Conservation (phyloP, 2,329 filamentous ascomycete genomes). For the Talaromyces sp. region DNA sequence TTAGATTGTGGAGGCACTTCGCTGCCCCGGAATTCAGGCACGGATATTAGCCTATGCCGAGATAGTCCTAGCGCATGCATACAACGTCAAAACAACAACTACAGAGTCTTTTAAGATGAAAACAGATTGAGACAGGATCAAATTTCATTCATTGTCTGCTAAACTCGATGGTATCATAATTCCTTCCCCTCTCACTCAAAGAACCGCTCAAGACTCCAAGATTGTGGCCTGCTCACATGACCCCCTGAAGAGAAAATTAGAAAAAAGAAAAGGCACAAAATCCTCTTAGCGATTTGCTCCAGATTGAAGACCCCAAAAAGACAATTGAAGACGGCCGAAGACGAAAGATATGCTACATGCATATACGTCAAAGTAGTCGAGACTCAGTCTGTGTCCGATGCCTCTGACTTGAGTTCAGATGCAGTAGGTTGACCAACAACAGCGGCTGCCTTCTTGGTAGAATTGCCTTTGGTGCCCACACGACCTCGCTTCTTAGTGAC, state of each 20-base stretch:
- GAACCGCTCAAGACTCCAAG: no score
- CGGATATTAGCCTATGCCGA: background rate
- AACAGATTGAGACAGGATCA: background rate
- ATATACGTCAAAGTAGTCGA: no score
- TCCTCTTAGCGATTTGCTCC: no score
- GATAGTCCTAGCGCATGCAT: background rate
- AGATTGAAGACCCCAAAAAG: no score
- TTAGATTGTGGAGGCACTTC: background rate
- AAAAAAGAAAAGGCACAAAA: no score
- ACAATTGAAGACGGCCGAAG: no score
- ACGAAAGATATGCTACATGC: no score
- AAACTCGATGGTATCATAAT: background rate
- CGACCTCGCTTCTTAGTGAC: constrained; percentile 9
- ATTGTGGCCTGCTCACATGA: no score
- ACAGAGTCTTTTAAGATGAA: background rate
- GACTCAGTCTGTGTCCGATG: background rate
- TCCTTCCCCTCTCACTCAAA: background rate
- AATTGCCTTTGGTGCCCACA: background rate
- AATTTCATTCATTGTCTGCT: background rate
- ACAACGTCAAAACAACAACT: background rate
- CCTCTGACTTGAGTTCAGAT: background rate
- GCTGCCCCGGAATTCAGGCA: constrained; percentile 5
- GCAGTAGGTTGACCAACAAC: background rate
- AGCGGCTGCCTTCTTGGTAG: background rate
- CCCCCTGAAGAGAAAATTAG: no score